Conservation (phyloP, 1,284 basidiomycete genomes). For the Malassezia sympodialis region DNA sequence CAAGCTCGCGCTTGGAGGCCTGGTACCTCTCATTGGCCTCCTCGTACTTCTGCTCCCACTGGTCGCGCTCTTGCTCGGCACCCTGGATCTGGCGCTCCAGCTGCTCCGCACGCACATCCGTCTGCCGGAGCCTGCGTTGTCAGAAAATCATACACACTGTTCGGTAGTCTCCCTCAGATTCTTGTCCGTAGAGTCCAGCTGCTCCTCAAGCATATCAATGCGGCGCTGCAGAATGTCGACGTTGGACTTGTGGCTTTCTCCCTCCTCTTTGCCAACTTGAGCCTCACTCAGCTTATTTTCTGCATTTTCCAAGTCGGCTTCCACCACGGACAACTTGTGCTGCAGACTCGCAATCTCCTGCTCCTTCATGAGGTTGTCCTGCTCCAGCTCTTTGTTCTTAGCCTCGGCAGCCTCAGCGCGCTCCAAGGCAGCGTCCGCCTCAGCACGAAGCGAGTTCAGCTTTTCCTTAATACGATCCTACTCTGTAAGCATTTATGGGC, state of each 20-base stretch:
- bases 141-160: slow-evolving; percentile 60
- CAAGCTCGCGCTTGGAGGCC: slow-evolving; percentile 70
- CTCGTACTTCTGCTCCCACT: slow-evolving; percentile 92
- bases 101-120: slow-evolving; percentile 98
- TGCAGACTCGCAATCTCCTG: slow-evolving; percentile 76
- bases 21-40: slow-evolving; percentile 66
- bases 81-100: slow-evolving; percentile 85
- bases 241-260: slow-evolving; percentile 63
- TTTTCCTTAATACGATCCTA: slow-evolving; percentile 48
- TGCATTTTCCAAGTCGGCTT: slow-evolving; percentile 64
- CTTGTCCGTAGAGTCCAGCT: slow-evolving; percentile 91
- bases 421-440: slow-evolving; percentile 66
- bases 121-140: slow-evolving; percentile 74
- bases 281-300: slow-evolving; percentile 64
- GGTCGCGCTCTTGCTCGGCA: slow-evolving; percentile 80
- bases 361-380: slow-evolving; percentile 69
- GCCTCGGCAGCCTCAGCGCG: slow-evolving; percentile 46
- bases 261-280: slow-evolving; percentile 64
- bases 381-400: slow-evolving; percentile 56
- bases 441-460: slow-evolving; percentile 61
- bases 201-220: slow-evolving; percentile 83
- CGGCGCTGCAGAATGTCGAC: slow-evolving; percentile 73
- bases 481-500: not conserved
- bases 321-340: slow-evolving; percentile 64
- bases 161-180: slow-evolving; percentile 92